Conservation (phyloP, 192 early-diverging fungal species). For the Coemansia sp. region DNA sequence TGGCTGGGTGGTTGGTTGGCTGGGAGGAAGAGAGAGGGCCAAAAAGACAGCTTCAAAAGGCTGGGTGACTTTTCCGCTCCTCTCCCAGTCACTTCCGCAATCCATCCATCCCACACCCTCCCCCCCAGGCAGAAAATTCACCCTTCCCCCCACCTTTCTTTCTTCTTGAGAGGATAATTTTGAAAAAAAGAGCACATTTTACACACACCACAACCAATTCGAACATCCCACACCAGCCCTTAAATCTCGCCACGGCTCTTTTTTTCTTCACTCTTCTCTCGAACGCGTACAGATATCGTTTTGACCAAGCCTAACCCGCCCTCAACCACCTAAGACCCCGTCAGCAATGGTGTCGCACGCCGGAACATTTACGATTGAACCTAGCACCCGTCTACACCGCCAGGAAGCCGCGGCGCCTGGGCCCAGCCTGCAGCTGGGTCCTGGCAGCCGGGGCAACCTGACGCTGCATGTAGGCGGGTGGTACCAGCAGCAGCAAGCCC, state of each 20-base stretch:
- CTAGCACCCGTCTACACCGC: constrained; percentile 58
- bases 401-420: constrained; percentile 29
- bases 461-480: constrained; percentile 60
- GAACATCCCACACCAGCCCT: not conserved
- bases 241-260: not conserved
- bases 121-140: not conserved
- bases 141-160: not conserved
- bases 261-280: not conserved
- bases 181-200: not conserved
- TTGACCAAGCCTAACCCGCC: not conserved
- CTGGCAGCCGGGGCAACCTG: constrained; percentile 32
- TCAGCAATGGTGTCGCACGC: constrained; percentile 37
- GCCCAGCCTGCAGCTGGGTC: not conserved
- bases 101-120: not conserved
- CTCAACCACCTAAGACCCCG: not conserved
- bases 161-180: constrained; percentile 4
- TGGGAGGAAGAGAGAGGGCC: not conserved
- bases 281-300: not conserved
- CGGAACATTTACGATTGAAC: constrained; percentile 38
- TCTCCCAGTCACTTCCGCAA: constrained; percentile 2
- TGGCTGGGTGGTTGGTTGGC: too few relatives aligned
- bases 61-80: constrained; percentile 4
- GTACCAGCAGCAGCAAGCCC: constrained; percentile 26
- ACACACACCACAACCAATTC: not conserved
- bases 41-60: constrained; percentile 1